Conservation (phyloP, 2,329 filamentous ascomycete species). For the Trichoderma harzianum region DNA sequence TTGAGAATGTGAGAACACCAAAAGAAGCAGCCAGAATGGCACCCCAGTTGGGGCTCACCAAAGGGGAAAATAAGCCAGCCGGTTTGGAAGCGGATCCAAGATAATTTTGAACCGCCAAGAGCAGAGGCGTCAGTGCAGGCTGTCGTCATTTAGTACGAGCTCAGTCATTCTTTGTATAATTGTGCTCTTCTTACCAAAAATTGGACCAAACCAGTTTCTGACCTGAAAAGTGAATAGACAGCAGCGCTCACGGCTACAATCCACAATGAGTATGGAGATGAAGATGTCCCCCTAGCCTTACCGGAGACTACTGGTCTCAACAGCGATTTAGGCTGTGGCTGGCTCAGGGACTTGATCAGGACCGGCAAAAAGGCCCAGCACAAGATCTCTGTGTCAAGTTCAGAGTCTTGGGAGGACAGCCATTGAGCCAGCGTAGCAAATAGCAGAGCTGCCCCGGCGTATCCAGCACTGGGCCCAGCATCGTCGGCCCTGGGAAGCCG, state of each 20-base stretch:
- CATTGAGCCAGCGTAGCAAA: constrained; percentile 1
- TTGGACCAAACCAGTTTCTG: constrained; percentile 20
- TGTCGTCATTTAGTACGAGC: constrained; percentile 2
- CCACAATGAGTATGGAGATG: constrained; percentile 14
- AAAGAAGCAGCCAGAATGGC: constrained; percentile 3
- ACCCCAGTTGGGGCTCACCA: neutral
- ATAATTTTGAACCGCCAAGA: constrained; percentile 21
- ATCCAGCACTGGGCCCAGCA: neutral
- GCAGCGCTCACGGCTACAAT: constrained; percentile 12
- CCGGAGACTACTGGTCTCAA: neutral
- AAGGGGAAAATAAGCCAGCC: neutral
- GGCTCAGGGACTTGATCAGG: neutral
- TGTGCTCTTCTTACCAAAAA: constrained; percentile 17
- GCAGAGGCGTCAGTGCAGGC: constrained; percentile 26
- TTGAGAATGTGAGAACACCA: constrained; percentile 25
- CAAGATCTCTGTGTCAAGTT: constrained; percentile 5
- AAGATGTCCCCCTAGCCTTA: neutral
- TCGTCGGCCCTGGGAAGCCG: neutral
- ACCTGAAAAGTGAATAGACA: constrained; percentile 19
- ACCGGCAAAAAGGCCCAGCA: constrained; percentile 2
- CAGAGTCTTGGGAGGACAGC: neutral
- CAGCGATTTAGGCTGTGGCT: neutral
- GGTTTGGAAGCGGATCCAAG: neutral
- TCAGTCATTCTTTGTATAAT: neutral
- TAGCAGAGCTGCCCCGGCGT: constrained; percentile 1